Evolutionary conservation across 768 basidiomycete genomes (phyloP).

Genomic region (Boletus sensibilis): DNA sequence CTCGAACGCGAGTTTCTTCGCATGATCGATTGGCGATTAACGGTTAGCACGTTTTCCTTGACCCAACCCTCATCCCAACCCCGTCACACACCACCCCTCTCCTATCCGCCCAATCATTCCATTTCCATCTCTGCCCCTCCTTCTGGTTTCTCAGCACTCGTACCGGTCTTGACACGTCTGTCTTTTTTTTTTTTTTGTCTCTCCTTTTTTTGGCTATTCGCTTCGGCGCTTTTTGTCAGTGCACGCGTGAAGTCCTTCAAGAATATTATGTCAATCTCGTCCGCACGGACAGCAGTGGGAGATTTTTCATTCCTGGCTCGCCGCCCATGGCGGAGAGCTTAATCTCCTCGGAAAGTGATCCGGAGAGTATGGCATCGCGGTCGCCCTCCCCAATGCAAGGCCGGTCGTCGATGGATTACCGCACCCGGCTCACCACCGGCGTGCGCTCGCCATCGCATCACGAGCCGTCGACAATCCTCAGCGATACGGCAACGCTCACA

Average conservation of each 20-base stretch:
- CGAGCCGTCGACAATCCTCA: conserved; percentile 38
- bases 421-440: conserved; percentile 27
- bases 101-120: conserved; percentile 3
- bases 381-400: conserved; percentile 46
- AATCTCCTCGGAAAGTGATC: conserved; percentile 50
- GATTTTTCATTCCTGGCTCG: conserved; percentile 51
- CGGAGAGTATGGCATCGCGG: conserved; percentile 51
- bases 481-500: conserved; percentile 37
- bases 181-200: conserved; percentile 5
- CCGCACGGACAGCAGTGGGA: conserved; percentile 70
- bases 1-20: conserved; percentile 92
- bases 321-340: conserved; percentile 42
- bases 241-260: conserved; percentile 86
- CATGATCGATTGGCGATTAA: conserved; percentile 92
- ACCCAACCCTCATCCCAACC: conserved; percentile 8
- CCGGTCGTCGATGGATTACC: conserved; percentile 22
- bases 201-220: neutral
- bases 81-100: conserved; percentile 7
- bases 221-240: conserved; percentile 44
- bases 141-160: conserved; percentile 5
- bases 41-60: conserved; percentile 59
- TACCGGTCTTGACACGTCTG: conserved; percentile 22
- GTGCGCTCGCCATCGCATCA: conserved; percentile 26
- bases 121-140: neutral
- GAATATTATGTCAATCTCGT: conserved; percentile 94